Evolutionary conservation across 2,329 filamentous ascomycete species (phyloP).

Genomic region (Rhinocladiella mackenziei): DNA sequence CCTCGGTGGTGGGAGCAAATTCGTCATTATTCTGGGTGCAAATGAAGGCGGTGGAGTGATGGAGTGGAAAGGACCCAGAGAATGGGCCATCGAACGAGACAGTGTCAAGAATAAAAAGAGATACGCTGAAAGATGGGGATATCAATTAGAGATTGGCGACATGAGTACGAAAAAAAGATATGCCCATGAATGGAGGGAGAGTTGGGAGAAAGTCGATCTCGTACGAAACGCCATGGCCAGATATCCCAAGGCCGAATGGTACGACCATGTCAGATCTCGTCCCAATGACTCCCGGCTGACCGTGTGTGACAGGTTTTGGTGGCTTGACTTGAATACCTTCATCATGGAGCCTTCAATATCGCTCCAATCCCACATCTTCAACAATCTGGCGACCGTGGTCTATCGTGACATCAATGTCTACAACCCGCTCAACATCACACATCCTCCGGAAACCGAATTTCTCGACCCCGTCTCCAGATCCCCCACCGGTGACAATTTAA

Average conservation of each 20-base stretch:
- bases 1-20: slow-evolving; percentile 82
- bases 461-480: slow-evolving; percentile 73
- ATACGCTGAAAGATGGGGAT: slow-evolving; percentile 84
- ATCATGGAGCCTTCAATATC: slow-evolving; percentile 95
- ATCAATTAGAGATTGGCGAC: slow-evolving; percentile 92
- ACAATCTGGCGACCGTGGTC: slow-evolving; percentile 65
- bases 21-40: slow-evolving; percentile 86
- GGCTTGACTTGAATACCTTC: slow-evolving; percentile 95
- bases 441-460: slow-evolving; percentile 70
- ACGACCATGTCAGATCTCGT: slow-evolving; percentile 34
- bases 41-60: slow-evolving; percentile 96
- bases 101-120: slow-evolving; percentile 92
- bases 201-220: slow-evolving; percentile 98
- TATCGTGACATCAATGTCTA: slow-evolving; percentile 96
- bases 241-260: slow-evolving; percentile 96
- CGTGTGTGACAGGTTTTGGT: slow-evolving; percentile 76
- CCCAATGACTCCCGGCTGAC: slow-evolving; percentile 5
- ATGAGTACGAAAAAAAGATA: slow-evolving; percentile 99
- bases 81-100: slow-evolving; percentile 97
- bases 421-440: slow-evolving; percentile 90
- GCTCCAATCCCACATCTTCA: slow-evolving; percentile 85
- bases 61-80: slow-evolving; percentile 96
- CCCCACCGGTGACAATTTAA: slow-evolving; percentile 68
- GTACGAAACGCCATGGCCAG: slow-evolving; percentile 84
- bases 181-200: slow-evolving; percentile 97